Base-by-base conservation (phyloP, 306 rosid species). In the Prunus armeniaca region DNA sequence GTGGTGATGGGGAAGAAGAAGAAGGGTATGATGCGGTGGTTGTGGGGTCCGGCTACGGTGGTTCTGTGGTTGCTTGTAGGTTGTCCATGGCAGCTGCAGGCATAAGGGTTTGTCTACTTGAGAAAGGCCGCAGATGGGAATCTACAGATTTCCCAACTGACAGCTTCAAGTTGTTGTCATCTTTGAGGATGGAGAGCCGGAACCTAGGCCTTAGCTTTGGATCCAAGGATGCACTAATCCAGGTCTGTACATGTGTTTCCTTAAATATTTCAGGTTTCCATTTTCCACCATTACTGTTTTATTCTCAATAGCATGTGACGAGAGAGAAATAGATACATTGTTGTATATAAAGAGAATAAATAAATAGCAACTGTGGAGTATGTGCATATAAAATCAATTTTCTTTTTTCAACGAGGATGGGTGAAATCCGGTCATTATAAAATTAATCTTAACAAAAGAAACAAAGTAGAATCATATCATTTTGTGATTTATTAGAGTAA, bases 31-130 rank as follows among this genome's bases (percentile, higher is more conserved):
- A 75, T 71, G 86, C 75, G 3, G 49, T 79, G 57, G 86, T 83
- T 65, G 80, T 83, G 54, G 77, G 79, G 73, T 84, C 84, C 51
- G 79, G 84, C 32, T 80, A 80, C 27, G 84, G 82, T 18, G 84
- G 82, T 63, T 76, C 80, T 30, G 84, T 84, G 38, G 82, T 79
- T 45, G 79, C 82, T 67, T 80, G 83, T 58, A 68, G 65, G 51
- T 76, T 80, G 84, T 76, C 82, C 27, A 62, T 76, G 81, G 82
- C 27, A 20, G 62, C 72, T 22, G 79, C 43, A 38, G 9, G 82
- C 13, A 61, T 66, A 64, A 75, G 63, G 57, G 86, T 71, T 1
- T 79, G 86, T 70, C 72, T 83, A 28, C 71, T 80, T 54, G 82
- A 79, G 76, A 80, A 72, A 74, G 82, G 84, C 28, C 30, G 62